Base-by-base conservation (phyloP, 2,329 filamentous ascomycete genomes). In the Clarireedia sp. region DNA sequence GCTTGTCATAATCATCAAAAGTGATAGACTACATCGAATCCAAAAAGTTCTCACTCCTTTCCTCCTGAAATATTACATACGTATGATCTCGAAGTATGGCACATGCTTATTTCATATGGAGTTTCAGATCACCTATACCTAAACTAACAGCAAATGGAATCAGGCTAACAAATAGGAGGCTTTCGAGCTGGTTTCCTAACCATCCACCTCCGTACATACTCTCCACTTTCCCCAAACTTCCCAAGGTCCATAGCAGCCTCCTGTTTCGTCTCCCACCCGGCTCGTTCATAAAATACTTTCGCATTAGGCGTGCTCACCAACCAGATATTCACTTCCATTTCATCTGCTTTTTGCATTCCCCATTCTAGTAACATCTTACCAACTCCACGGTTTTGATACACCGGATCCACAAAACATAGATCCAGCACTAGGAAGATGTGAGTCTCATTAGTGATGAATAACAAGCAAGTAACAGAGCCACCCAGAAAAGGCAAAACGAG, bases 241-340 rank as follows among this genome's bases (percentile, higher is more conserved):
- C 41, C 48, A 16, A 64, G 26, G 33, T 58, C 49, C 33, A 61
- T 52, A 3, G 47, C 48, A 29, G 57, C 49, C 14, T 55, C 62
- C 40, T 66, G 60, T 21, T 66, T 63, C 1, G 64, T 62, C 24
- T 63, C 61, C 67, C 66, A 69, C 16, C 64, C 66, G 50, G 54
- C 59, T 40, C 57, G 63, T 33, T 64, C 60, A 43, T 67, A 66
- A 7, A 59, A 54, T 19, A 29, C 23, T 10, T 56, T 43, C 29
- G 52, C 62, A 12, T 59, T 58, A 10, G 62, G 61, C 10, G 60
- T 64, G 55, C 59, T 63, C 10, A 55, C 44, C 14, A 60, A 24
- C 59, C 61, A 64, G 10, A 63, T 55, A 16, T 51, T 60, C 0
- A 52, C 55, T 4, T 24, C 16, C 26, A 51, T 12, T 19, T 55